Base-by-base conservation (phyloP, 495 filamentous ascomycete species). In the Hamigera avellanea region DNA sequence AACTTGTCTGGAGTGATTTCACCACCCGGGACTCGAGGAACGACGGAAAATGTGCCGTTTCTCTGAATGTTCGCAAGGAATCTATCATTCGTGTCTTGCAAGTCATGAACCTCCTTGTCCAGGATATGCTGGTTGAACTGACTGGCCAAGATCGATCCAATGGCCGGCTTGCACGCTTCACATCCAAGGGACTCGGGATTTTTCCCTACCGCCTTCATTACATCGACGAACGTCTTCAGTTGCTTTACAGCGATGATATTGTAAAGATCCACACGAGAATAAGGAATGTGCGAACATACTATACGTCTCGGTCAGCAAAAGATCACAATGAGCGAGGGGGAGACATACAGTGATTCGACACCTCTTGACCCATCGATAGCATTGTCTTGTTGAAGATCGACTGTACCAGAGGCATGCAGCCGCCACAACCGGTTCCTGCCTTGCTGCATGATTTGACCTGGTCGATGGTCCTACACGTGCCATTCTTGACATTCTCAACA, bases 41-140 rank as follows among this genome's bases (percentile, higher is more conserved):
- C 73, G 15, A 96, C 88, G 1, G 80, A 86, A 56, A 85, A 96
- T 1, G 88, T 95, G 19, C 89, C 89, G 62, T 95, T 89, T 28
- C 89, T 71, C 56, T 96, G 88, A 40, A 95, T 93, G 41, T 96
- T 96, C 10, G 78, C 89, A n/a, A 96, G 67, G 54, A 83, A 96
- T 28, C 76, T 69, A 56, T 96, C 89, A 49, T 96, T 95, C 15
- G 89, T 96, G 35, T 96, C 89, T 57, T 95, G 89, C 1, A 95
- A 66, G 13, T 86, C 86, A 49, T 87, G 80, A 17, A 76, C 58
- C 0, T 75, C 66, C 38, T 72, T 69, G 51, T 81, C 78, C 75
- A 95, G 83, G 39, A 96, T 67, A 46, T 94, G 83, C 32, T 76
- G 73, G 50, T 96, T 96, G 70, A 77, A 94, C 1, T 93, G 63